Evolutionary conservation across 345 rosid genomes (phyloP).

Genomic region (Linum tenue): DNA sequence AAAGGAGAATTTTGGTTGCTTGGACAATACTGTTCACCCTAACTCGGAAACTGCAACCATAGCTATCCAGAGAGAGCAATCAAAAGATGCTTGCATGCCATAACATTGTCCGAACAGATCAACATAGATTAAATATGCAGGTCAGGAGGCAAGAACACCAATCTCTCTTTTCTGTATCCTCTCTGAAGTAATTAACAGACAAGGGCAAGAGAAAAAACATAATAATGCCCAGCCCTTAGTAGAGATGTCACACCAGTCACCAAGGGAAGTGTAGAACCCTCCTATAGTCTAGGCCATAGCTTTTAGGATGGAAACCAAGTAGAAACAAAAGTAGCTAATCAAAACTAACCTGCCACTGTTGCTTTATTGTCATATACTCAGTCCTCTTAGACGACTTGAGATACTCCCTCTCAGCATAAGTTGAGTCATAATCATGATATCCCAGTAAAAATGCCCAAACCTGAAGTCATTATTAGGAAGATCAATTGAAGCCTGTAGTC

Average conservation of each 20-base stretch:
- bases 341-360: conserved; percentile 77
- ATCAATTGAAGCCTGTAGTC: not conserved
- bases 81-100: not conserved
- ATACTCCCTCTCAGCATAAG: conserved; percentile 81
- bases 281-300: not conserved
- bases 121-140: not conserved
- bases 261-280: not conserved
- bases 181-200: not conserved
- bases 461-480: conserved; percentile 30
- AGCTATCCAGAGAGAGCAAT: not conserved
- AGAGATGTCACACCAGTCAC: not conserved
- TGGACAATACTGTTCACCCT: not conserved
- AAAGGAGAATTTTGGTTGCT: not conserved
- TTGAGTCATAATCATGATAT: conserved; percentile 66
- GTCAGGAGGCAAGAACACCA: not conserved
- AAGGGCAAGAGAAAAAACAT: too few species aligned
- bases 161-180: not conserved
- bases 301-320: not conserved
- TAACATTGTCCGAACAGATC: not conserved
- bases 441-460: conserved; percentile 89
- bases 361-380: conserved; percentile 78
- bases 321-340: not conserved
- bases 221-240: not conserved
- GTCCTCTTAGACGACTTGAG: conserved; percentile 42
- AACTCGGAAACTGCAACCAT: not conserved